Evolutionary conservation across 768 basidiomycete species (phyloP).

Genomic region (Pisolithus tinctorius): DNA sequence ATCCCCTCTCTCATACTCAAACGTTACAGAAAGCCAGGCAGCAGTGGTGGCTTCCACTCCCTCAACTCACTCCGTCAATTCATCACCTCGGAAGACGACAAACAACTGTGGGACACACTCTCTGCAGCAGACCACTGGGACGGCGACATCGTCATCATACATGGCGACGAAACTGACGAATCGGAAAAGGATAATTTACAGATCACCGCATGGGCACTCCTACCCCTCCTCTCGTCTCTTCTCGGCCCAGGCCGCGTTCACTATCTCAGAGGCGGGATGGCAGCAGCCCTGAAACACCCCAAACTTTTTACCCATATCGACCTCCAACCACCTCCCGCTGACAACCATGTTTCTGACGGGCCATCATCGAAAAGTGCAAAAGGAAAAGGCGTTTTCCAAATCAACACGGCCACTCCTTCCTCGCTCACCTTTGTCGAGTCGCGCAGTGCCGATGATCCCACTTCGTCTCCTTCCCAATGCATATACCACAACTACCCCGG

Average conservation of each 20-base stretch:
- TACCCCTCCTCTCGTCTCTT: slow-evolving; percentile 56
- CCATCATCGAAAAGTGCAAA: slow-evolving; percentile 22
- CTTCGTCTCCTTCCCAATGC: slow-evolving; percentile 49
- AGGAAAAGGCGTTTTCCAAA: slow-evolving; percentile 56
- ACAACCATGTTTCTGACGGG: slow-evolving; percentile 10
- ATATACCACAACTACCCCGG: slow-evolving; percentile 45
- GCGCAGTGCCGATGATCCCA: slow-evolving; percentile 28
- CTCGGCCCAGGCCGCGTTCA: slow-evolving; percentile 49
- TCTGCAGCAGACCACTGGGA: slow-evolving; percentile 55
- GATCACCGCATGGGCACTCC: slow-evolving; percentile 62
- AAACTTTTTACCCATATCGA: slow-evolving; percentile 48
- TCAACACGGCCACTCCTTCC: slow-evolving; percentile 51
- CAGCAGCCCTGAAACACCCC: slow-evolving; percentile 52
- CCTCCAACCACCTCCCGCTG: slow-evolving; percentile 7
- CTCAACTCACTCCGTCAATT: slow-evolving; percentile 71
- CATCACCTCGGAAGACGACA: slow-evolving; percentile 73
- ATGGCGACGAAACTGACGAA: slow-evolving; percentile 72
- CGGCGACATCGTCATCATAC: slow-evolving; percentile 62
- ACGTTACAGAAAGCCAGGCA: slow-evolving; percentile 63
- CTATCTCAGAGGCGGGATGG: slow-evolving; percentile 70
- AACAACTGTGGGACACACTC: slow-evolving; percentile 61
- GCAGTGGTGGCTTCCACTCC: slow-evolving; percentile 54
- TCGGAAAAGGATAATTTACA: slow-evolving; percentile 51
- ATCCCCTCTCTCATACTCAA: slow-evolving; percentile 90
- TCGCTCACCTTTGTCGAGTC: slow-evolving; percentile 48